Base-by-base conservation (phyloP, 192 early-diverging fungal genomes). In the Diversispora epigaea region DNA sequence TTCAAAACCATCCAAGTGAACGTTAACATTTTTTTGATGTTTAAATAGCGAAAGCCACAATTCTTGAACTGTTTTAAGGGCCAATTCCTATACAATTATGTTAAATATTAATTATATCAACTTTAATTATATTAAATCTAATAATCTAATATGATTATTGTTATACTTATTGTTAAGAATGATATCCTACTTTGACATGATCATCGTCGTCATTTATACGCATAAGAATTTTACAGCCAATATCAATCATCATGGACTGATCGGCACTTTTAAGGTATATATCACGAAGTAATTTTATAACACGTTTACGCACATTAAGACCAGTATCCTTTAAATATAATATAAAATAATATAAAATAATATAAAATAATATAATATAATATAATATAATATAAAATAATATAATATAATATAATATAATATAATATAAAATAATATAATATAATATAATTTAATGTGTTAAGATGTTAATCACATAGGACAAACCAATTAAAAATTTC, bases 311-410 rank as follows among this genome's bases (percentile, higher is more conserved):
- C 21, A 98, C 95, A 77, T 85, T 95, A 7, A 91, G 61, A 6
- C 94, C 92, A 41, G 91, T 94, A 82, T 98, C 96, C 88, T 91
- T 73, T n/a, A 43, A n/a, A n/a, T n/a, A n/a, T n/a, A n/a, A n/a
- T n/a, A n/a, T n/a, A n/a, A 41, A 32, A 15, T 12, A 39, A 46
- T 9, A 41, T 32, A 32, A 32, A 1, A 32, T 32, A 32, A 32
- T 32, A 2, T 32, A 32, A 32, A 1, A 2, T 32, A 32, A 32
- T 32, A 1, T 32, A 32, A 32, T 32, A 2, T 32, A 32, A 32
- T 32, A 1, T 32, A 32, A 32, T 32, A 2, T 32, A 32, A 32
- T 32, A 1, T 32, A 32, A 32, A 1, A 2, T 32, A 32, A 32
- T 32, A 1, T 32, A 32, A 32, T 32, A 2, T n/a, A n/a, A n/a